Percentiles rank a stretch among this genome's conserved stretches.
phyloP scores from a whole-genome alignment of 129 eudicot species.

The Apium graveolens region DNA sequence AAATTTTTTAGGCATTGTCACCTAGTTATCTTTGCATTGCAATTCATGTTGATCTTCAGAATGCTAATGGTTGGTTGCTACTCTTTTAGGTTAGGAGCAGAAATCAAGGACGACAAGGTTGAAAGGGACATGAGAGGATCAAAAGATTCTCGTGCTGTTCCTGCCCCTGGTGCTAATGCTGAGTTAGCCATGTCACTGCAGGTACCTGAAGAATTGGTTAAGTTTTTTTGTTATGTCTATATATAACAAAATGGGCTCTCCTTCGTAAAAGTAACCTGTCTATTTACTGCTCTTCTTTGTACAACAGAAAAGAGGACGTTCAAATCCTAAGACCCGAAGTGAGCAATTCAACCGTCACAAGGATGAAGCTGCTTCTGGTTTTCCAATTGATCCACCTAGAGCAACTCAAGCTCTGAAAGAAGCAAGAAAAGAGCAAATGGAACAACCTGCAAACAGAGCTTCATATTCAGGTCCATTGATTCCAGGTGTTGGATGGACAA shows the following conservation, averaged over 20 bases:
- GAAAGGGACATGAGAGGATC: conserved; percentile 36
- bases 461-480: conserved; percentile 71
- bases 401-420: conserved; percentile 25
- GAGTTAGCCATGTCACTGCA: conserved; percentile 42
- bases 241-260: background rate
- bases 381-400: conserved; percentile 30
- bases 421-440: conserved; percentile 25
- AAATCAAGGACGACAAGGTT: conserved; percentile 26
- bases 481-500: conserved; percentile 36
- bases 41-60: background rate
- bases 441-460: conserved; percentile 36
- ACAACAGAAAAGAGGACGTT: conserved; percentile 43
- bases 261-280: background rate
- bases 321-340: conserved; percentile 42
- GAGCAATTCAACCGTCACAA: conserved; percentile 33
- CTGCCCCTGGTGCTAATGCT: conserved; percentile 58
- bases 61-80: background rate
- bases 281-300: background rate
- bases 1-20: background rate
- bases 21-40: background rate
- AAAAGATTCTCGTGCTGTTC: conserved; percentile 36
- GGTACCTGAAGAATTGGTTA: conserved; percentile 23
- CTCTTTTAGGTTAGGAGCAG: conserved; percentile 49
- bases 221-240: background rate
- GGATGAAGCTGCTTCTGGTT: conserved; percentile 39